Conservation (phyloP, 352 stramenopile species). For the Stramenopiles sp. region DNA sequence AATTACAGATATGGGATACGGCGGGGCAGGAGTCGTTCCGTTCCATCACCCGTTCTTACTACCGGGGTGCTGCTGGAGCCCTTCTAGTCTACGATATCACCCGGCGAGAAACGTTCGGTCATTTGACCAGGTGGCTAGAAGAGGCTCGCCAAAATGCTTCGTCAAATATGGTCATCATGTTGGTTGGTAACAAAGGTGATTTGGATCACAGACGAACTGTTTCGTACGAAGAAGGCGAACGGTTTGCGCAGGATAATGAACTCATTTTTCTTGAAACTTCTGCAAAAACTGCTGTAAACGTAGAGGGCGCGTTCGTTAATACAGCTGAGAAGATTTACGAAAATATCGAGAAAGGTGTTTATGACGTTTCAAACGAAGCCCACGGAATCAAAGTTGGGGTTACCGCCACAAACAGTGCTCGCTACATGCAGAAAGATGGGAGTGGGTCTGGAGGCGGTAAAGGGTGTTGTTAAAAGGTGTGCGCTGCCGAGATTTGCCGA, state of each 20-base stretch:
- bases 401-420: no score
- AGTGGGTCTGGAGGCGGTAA: no score
- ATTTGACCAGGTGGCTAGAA: constrained; percentile 92
- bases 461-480: no score
- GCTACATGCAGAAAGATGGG: no score
- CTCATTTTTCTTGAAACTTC: constrained; percentile 99
- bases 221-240: constrained; percentile 84
- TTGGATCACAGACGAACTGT: constrained; percentile 82
- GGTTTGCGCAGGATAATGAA: constrained; percentile 96
- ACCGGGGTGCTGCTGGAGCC: constrained; percentile 84
- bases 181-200: constrained; percentile 97
- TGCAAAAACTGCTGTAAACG: constrained; percentile 94
- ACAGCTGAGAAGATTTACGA: constrained; percentile 84
- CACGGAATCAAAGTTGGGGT: constrained; percentile 23
- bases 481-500: no score
- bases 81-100: constrained; percentile 98
- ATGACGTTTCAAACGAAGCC: constrained; percentile 76
- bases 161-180: constrained; percentile 97
- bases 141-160: constrained; percentile 93
- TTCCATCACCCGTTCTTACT: constrained; percentile 97
- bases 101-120: constrained; percentile 93
- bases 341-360: constrained; percentile 79
- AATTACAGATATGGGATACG: constrained; percentile 94
- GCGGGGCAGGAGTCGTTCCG: constrained; percentile 97
- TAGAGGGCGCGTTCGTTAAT: constrained; percentile 90